phyloP scores from a whole-genome alignment of 176 grass and related monocot genomes.

The Cenchrus purpureus region DNA sequence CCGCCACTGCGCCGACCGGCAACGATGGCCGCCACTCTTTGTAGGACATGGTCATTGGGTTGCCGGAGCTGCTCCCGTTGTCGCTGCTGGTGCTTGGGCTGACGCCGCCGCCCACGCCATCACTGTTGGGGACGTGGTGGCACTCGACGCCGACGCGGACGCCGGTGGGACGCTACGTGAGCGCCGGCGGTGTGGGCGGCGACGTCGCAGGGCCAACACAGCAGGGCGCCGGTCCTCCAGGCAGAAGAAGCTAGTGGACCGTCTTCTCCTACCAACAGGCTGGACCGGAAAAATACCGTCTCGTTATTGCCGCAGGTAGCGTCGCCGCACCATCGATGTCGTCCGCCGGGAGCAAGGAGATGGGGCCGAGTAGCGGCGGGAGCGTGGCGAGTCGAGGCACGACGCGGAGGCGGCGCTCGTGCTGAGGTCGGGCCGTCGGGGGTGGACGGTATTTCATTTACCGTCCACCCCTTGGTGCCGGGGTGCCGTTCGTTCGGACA shows the following conservation, averaged over 20 bases:
- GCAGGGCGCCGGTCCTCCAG: slow-evolving; percentile 19
- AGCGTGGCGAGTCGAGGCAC: no score
- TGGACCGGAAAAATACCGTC: no score
- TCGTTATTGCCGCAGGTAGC: no score
- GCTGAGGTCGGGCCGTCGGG: no score
- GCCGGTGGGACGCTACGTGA: slow-evolving; percentile 52
- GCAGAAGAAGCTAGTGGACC: not conserved
- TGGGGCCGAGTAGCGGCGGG: no score
- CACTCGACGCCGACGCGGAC: slow-evolving; percentile 32
- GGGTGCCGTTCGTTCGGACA: no score
- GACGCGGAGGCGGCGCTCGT: no score
- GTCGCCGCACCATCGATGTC: no score
- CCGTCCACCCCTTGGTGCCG: no score
- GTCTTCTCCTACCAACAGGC: slow-evolving; percentile 56
- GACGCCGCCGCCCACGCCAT: no score
- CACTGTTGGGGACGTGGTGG: not conserved
- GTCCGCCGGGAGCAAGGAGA: no score
- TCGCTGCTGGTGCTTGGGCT: slow-evolving; percentile 34
- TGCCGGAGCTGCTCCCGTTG: slow-evolving; percentile 38
- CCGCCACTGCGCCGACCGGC: not conserved
- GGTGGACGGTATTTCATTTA: no score
- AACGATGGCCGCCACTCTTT: not conserved
- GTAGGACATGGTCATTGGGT: not conserved
- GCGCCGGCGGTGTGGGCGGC: slow-evolving; percentile 56
- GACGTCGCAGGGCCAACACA: slow-evolving; percentile 74